Base-by-base conservation (phyloP, 1,284 basidiomycete genomes). In the Hypsizygus ulmarius region DNA sequence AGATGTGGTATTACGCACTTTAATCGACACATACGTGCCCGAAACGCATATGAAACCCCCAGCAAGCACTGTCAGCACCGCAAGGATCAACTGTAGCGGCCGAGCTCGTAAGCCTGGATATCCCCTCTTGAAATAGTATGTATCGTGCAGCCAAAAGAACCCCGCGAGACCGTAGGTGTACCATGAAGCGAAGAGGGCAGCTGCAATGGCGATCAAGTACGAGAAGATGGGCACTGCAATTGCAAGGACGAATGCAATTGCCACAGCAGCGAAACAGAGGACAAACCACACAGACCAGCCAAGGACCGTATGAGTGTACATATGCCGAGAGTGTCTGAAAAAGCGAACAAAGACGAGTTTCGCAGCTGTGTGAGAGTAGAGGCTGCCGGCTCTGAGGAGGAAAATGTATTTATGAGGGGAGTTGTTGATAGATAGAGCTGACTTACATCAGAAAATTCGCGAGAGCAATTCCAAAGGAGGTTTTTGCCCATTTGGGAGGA, bases 271-370 rank as follows among this genome's bases (percentile, higher is more conserved):
- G 43, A 77, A 64, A 51, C 75, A 75, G 16, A 80, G 66, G 5
- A 60, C 51, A 34, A 70, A 64, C 83, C 84, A 87, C 2, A 71
- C 66, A 15, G 63, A 57, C 82, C 83, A 86, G 43, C 84, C 83
- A 4, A 74, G 66, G 14, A 72, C 19, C 0, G 81, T 82, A 56
- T 84, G 77, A 11, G 67, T 69, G 51, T 82, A 75, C 42, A 87
- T 60, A 59, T 87, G 84, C 11, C 65, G 64, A 5, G 78, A 73
- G 50, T 74, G 71, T n/a, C 81, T 73, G 58, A 86, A 78, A 45
- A 78, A 54, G 8, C 82, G 74, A 47, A 86, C 71, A 57, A 86
- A 84, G 39, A 84, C 57, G 37, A 81, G 74, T 59, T 84, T 84
- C 19, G 79, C 77, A 4, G 78, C 73, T 1, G 76, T 72, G 59